Evolutionary conservation across 2,329 filamentous ascomycete genomes (phyloP).

Genomic region (Furcasterigmium sp.): DNA sequence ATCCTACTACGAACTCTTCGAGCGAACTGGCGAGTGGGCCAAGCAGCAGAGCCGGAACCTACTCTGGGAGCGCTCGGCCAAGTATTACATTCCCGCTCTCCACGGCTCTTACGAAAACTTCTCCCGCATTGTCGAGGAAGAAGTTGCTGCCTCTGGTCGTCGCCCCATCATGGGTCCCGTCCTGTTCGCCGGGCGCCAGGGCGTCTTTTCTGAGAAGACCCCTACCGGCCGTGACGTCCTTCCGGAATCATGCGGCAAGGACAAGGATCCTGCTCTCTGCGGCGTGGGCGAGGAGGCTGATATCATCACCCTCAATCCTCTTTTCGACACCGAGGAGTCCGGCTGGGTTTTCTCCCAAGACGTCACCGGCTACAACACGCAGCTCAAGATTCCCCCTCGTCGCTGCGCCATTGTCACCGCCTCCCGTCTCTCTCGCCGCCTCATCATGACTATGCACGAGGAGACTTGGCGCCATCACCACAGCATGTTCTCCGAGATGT

Average conservation of each 20-base stretch:
- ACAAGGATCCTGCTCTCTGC: constrained; percentile 35
- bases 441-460: constrained; percentile 69
- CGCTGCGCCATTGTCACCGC: constrained; percentile 69
- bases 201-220: constrained; percentile 45
- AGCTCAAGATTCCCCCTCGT: constrained; percentile 53
- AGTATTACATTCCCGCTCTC: constrained; percentile 69
- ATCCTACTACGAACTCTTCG: constrained; percentile 68
- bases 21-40: constrained; percentile 62
- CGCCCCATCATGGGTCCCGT: constrained; percentile 67
- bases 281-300: constrained; percentile 69
- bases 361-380: constrained; percentile 60
- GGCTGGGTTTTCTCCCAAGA: constrained; percentile 70
- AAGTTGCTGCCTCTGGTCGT: constrained; percentile 46
- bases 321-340: constrained; percentile 66
- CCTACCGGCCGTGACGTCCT: constrained; percentile 41
- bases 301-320: constrained; percentile 71
- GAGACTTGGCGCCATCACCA: constrained; percentile 63
- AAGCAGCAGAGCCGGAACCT: constrained; percentile 61
- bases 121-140: constrained; percentile 55
- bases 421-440: constrained; percentile 59
- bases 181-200: constrained; percentile 39
- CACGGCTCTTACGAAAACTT: constrained; percentile 73
- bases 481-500: constrained; percentile 78
- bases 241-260: constrained; percentile 40
- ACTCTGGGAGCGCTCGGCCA: constrained; percentile 72